A percentile compares a stretch with the other conserved stretches of the same genome.
Conservation (phyloP, 352 stramenopile genomes). For the Phytophthora pisi region DNA sequence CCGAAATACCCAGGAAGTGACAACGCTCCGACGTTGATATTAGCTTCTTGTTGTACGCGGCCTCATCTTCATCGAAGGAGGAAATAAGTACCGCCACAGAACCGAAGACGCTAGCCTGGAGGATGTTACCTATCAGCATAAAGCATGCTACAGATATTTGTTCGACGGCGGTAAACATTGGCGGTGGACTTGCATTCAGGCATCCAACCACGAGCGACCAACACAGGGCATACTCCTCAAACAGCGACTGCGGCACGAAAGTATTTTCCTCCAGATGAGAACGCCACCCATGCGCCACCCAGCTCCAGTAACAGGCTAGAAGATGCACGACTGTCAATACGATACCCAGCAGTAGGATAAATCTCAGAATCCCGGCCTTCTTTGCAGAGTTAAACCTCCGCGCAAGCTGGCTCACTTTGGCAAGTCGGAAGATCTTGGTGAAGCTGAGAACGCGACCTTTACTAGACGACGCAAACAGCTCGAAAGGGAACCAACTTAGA, state of each 20-base stretch:
- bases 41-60: constrained; percentile 73
- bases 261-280: constrained; percentile 38
- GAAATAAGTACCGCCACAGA: constrained; percentile 68
- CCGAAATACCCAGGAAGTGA: constrained; percentile 67
- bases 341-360: constrained; percentile 54
- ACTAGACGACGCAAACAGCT: constrained; percentile 39
- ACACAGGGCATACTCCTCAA: constrained; percentile 50
- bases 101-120: constrained; percentile 75
- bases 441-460: constrained; percentile 63
- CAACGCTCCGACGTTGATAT: constrained; percentile 69
- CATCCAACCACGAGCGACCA: constrained; percentile 68
- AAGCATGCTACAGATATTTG: constrained; percentile 67
- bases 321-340: constrained; percentile 63
- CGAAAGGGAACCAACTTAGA: constrained; percentile 75
- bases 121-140: constrained; percentile 73
- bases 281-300: constrained; percentile 53
- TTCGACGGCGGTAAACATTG: constrained; percentile 56
- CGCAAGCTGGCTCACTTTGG: constrained; percentile 69
- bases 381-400: constrained; percentile 62
- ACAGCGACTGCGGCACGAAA: constrained; percentile 30
- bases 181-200: constrained; percentile 64
- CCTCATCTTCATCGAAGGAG: constrained; percentile 72
- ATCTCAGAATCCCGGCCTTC: constrained; percentile 68
- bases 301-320: constrained; percentile 72
- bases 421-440: constrained; percentile 69